A percentile compares a stretch with the other conserved stretches of the same genome.
phyloP scores from a whole-genome alignment of 2,329 filamentous ascomycete genomes.

The Penicillium sp. region DNA sequence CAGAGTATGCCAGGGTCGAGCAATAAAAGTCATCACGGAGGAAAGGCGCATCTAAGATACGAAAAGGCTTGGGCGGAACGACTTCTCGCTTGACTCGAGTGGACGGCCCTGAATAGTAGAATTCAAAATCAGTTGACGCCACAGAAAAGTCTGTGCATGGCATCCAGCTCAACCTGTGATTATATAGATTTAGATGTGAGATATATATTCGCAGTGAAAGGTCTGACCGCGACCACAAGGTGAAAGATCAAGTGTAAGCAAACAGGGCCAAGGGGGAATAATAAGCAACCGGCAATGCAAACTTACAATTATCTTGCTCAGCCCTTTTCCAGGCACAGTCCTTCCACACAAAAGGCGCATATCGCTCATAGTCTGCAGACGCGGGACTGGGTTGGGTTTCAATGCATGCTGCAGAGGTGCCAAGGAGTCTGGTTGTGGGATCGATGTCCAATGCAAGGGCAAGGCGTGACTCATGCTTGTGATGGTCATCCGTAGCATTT shows the following conservation, averaged over 20 bases:
- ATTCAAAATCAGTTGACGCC: constrained; percentile 17
- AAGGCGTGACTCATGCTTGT: constrained; percentile 73
- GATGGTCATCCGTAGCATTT: constrained; percentile 63
- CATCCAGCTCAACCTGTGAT: constrained; percentile 1
- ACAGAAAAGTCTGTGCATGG: background rate
- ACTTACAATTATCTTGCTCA: constrained; percentile 40
- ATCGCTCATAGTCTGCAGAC: constrained; percentile 33
- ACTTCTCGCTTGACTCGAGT: constrained; percentile 39
- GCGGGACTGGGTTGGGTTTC: constrained; percentile 29
- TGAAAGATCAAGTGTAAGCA: background rate
- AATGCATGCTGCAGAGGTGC: constrained; percentile 46
- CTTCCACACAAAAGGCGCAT: constrained; percentile 44
- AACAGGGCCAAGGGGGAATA: background rate
- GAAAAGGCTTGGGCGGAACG: constrained; percentile 76
- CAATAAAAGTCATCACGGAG: constrained; percentile 97
- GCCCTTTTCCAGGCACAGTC: constrained; percentile 43
- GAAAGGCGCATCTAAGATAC: constrained; percentile 84
- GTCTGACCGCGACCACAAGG: background rate
- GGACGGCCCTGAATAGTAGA: constrained; percentile 29
- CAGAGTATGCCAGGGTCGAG: constrained; percentile 83
- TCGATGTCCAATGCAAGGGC: constrained; percentile 83
- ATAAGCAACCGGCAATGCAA: background rate
- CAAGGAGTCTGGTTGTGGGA: constrained; percentile 67
- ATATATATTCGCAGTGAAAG: background rate
- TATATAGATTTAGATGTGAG: background rate